Conservation (phyloP, 2,329 filamentous ascomycete species). For the Hysterium pulicare region DNA sequence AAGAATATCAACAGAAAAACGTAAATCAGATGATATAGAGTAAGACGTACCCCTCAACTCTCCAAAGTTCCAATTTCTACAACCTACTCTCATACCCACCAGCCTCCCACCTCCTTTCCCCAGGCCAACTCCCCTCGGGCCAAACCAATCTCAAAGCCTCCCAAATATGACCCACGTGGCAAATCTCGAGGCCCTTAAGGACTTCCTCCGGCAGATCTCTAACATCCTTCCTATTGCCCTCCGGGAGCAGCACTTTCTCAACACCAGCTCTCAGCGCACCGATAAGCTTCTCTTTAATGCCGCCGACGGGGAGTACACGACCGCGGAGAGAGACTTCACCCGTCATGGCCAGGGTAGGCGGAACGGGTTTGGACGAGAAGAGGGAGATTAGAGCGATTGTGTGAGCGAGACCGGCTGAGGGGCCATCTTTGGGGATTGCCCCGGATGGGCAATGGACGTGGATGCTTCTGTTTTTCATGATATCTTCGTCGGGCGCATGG, state of each 20-base stretch:
- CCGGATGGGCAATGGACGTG: conserved; percentile 96
- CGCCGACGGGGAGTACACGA: conserved; percentile 87
- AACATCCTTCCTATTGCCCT: conserved; percentile 86
- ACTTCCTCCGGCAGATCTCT: conserved; percentile 90
- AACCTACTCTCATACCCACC: conserved; percentile 75
- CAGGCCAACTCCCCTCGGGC: conserved; percentile 84
- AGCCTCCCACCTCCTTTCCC: conserved; percentile 58
- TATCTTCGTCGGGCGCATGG: conserved; percentile 75
- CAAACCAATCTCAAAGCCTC: conserved; percentile 88
- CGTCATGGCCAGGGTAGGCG: conserved; percentile 94
- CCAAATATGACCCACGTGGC: conserved; percentile 92
- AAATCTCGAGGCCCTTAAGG: conserved; percentile 78
- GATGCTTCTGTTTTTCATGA: conserved; percentile 91
- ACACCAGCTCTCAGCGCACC: conserved; percentile 90
- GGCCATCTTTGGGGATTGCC: conserved; percentile 90
- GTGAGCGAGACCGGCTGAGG: conserved; percentile 82
- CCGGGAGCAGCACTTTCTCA: conserved; percentile 85
- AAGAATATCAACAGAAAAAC: too few species aligned
- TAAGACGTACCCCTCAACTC: too few species aligned
- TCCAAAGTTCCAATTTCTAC: conserved; percentile 46
- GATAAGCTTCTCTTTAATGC: conserved; percentile 98
- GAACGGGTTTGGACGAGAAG: conserved; percentile 80
- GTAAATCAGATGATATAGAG: too few species aligned
- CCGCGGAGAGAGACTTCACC: conserved; percentile 76
- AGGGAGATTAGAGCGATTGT: conserved; percentile 89